A percentile compares a stretch with the other conserved stretches of the same genome.
Conservation (phyloP, 352 stramenopile genomes). For the Saprolegnia parasitica region DNA sequence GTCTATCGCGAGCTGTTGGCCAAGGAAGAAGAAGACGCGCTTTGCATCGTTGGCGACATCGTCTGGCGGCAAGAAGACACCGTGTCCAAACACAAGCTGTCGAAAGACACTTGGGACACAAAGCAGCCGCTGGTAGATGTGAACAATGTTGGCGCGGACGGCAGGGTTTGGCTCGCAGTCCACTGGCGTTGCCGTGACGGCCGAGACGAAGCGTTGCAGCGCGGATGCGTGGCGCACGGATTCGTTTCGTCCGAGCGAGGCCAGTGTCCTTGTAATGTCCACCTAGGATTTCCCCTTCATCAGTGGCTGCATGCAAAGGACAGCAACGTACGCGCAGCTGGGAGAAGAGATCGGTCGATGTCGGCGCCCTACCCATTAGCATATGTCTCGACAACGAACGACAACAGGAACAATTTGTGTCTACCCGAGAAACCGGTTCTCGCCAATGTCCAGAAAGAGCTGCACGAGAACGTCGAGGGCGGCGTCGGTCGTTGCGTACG, state of each 20-base stretch:
- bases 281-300: neutral
- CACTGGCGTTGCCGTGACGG: neutral
- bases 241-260: neutral
- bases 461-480: neutral
- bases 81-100: neutral
- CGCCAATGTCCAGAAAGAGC: neutral
- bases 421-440: neutral
- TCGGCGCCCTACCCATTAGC: no score
- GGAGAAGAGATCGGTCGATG: no score
- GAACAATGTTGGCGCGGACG: constrained; percentile 7
- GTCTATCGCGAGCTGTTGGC: neutral
- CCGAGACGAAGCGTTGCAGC: neutral
- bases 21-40: constrained; percentile 9
- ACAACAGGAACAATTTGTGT: no score
- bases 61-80: constrained; percentile 6
- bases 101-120: constrained; percentile 22
- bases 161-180: neutral
- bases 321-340: no score
- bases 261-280: neutral
- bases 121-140: neutral
- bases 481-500: neutral
- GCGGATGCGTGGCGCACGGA: neutral
- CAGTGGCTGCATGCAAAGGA: no score
- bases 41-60: neutral
- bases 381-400: no score